Evolutionary conservation across 2,329 filamentous ascomycete species (phyloP).

Genomic region (Aspergillus pseudoviridinutans): DNA sequence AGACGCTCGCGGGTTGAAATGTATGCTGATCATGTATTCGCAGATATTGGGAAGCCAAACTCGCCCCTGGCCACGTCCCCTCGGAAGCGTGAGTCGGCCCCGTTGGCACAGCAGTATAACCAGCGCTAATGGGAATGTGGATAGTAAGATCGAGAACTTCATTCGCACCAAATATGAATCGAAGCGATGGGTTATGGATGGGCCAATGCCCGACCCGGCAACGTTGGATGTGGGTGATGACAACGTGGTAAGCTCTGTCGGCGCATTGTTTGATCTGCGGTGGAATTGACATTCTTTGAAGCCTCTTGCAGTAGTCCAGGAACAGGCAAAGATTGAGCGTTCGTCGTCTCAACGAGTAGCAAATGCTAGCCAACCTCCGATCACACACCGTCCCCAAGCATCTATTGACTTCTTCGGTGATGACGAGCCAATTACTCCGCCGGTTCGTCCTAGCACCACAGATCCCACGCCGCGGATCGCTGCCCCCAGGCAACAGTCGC

Average conservation of each 20-base stretch:
- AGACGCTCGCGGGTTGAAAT: not conserved
- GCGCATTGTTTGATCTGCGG: not conserved
- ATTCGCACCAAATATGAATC: constrained; percentile 98
- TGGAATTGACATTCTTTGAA: constrained; percentile 28
- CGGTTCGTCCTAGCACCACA: constrained; percentile 66
- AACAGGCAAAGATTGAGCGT: constrained; percentile 65
- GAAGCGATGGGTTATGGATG: constrained; percentile 99
- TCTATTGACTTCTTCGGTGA: constrained; percentile 80
- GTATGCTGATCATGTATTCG: constrained; percentile 10
- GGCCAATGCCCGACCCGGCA: constrained; percentile 86
- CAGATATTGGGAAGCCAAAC: constrained; percentile 88
- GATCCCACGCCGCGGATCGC: constrained; percentile 60
- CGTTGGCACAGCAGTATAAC: not conserved
- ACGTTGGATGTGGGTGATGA: constrained; percentile 85
- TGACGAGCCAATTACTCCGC: constrained; percentile 58
- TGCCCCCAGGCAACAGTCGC: constrained; percentile 61
- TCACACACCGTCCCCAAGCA: constrained; percentile 41
- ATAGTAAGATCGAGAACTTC: constrained; percentile 95
- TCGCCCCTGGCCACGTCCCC: constrained; percentile 84
- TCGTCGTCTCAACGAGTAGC: constrained; percentile 52
- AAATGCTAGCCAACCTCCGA: constrained; percentile 43
- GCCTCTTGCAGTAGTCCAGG: constrained; percentile 65
- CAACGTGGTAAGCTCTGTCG: constrained; percentile 58
- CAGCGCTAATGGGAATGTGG: constrained; percentile 8
- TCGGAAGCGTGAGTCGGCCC: constrained; percentile 65